Evolutionary conservation across 2,329 filamentous ascomycete species (phyloP).

Genomic region (Colletotrichum kahawae): DNA sequence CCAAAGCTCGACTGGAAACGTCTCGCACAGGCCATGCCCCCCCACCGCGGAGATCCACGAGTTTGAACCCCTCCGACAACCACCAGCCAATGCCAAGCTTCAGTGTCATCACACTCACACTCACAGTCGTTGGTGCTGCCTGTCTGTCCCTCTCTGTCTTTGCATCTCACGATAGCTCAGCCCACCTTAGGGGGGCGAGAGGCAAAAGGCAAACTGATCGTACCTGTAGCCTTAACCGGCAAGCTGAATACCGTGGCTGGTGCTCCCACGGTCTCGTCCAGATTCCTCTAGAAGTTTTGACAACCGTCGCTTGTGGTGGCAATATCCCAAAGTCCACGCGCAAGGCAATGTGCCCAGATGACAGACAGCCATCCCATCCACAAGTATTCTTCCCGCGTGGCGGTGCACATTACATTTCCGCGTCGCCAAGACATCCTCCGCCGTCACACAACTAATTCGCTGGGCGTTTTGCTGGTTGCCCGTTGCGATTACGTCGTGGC

Average conservation of each 20-base stretch:
- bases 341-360: neutral
- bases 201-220: neutral
- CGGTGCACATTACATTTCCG: neutral
- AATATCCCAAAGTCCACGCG: neutral
- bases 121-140: neutral
- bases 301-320: neutral
- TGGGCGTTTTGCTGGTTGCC: neutral
- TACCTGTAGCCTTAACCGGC: neutral
- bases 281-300: neutral
- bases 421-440: neutral
- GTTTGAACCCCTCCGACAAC: conserved; percentile 5
- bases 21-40: conserved; percentile 6
- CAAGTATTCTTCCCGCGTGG: neutral
- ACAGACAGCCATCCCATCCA: neutral
- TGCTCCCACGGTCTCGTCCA: neutral
- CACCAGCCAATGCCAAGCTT: neutral
- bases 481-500: conserved; percentile 5
- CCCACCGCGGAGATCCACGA: neutral
- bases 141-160: neutral
- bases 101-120: neutral
- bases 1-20: conserved; percentile 15
- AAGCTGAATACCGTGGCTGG: neutral
- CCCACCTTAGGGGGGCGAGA: neutral
- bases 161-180: neutral
- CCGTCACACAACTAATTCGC: neutral